Percentiles rank a stretch among this genome's conserved stretches.
Conservation (phyloP, 331 rosid species). For the Cydonia oblonga region DNA sequence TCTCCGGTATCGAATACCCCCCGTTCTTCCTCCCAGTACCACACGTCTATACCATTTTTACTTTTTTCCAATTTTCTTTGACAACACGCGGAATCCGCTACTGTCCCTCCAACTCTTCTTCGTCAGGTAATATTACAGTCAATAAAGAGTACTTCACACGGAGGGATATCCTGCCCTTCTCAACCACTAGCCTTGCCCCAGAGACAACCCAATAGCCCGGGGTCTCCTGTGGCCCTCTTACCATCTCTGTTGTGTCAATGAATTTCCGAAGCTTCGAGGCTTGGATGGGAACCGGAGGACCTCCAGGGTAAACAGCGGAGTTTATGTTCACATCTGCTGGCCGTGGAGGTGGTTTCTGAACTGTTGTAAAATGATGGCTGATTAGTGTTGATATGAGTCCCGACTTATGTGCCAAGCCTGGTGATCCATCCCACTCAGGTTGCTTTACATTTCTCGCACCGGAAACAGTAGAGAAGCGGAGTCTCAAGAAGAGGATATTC, state of each 20-base stretch:
- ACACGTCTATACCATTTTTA: neutral
- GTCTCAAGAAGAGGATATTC: slow-evolving; percentile 68
- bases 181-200: slow-evolving; percentile 87
- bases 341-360: slow-evolving; percentile 73
- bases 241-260: slow-evolving; percentile 86
- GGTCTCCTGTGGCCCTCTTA: slow-evolving; percentile 83
- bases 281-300: slow-evolving; percentile 90
- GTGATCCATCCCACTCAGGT: slow-evolving; percentile 94
- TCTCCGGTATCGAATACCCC: neutral
- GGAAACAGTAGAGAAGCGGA: slow-evolving; percentile 52
- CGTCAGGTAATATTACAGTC: slow-evolving; percentile 61
- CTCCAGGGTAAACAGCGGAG: slow-evolving; percentile 89
- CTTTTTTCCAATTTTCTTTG: neutral
- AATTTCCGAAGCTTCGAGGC: slow-evolving; percentile 79
- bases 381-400: slow-evolving; percentile 91
- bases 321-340: slow-evolving; percentile 93
- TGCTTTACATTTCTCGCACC: slow-evolving; percentile 57
- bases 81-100: slow-evolving; percentile 21
- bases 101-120: slow-evolving; percentile 47
- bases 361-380: slow-evolving; percentile 82
- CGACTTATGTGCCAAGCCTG: slow-evolving; percentile 72
- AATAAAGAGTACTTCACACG: slow-evolving; percentile 76
- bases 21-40: neutral
- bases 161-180: slow-evolving; percentile 77
- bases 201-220: slow-evolving; percentile 99